Percentiles rank a stretch among this genome's conserved stretches.
Evolutionary conservation across 129 eudicot genomes (phyloP).

Genomic region (carrot (Daucus carota)): DNA sequence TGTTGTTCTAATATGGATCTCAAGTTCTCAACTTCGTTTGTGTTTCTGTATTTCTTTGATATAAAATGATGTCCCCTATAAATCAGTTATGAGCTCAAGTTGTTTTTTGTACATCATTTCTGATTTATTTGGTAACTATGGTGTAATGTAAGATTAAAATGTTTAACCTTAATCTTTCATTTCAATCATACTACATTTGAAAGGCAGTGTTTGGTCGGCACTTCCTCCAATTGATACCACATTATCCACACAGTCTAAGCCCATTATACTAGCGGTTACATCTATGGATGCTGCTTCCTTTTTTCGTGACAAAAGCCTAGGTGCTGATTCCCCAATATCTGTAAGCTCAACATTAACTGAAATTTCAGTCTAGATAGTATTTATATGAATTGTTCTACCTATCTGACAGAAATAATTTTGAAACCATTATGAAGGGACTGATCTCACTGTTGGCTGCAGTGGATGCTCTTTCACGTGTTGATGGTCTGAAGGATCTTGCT

Average conservation of each 20-base stretch:
- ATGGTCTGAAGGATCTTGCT: constrained; percentile 44
- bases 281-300: constrained; percentile 97
- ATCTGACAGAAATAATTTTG: constrained; percentile 3
- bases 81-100: not conserved
- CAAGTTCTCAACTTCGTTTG: not conserved
- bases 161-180: constrained; percentile 30
- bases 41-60: not conserved
- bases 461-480: constrained; percentile 84
- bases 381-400: not conserved
- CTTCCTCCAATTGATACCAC: constrained; percentile 66
- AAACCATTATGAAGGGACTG: constrained; percentile 50
- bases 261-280: constrained; percentile 61
- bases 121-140: not conserved
- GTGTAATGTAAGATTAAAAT: not conserved
- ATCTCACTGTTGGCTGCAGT: constrained; percentile 86
- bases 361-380: not conserved
- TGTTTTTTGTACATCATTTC: not conserved
- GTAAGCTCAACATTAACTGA: constrained; percentile 37
- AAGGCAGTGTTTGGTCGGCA: constrained; percentile 99
- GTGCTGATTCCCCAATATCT: constrained; percentile 91
- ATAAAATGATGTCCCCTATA: not conserved
- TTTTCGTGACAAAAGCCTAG: constrained; percentile 95
- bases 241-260: constrained; percentile 41
- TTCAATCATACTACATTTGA: constrained; percentile 46
- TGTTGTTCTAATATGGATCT: not conserved